Evolutionary conservation across 2,329 filamentous ascomycete genomes (phyloP).

Genomic region (Davidsoniella neocaledoniae): DNA sequence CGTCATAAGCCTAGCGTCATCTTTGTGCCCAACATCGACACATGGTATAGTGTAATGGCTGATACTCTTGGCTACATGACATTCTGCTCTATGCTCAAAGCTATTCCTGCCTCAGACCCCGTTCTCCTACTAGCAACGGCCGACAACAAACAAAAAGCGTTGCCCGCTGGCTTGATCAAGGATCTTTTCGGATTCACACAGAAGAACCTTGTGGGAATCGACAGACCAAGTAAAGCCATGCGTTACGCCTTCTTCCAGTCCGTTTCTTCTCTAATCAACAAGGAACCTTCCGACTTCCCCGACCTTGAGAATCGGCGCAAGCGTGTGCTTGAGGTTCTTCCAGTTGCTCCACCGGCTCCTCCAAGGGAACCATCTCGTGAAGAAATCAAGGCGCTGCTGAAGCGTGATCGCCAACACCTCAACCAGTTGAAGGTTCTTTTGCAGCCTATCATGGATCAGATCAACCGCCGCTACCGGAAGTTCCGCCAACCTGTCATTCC

Average conservation of each 20-base stretch:
- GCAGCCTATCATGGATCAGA: slow-evolving; percentile 93
- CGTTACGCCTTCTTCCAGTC: slow-evolving; percentile 67
- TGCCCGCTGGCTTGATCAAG: slow-evolving; percentile 46
- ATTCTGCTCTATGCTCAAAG: slow-evolving; percentile 66
- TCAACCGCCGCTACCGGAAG: slow-evolving; percentile 76
- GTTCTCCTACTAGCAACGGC: slow-evolving; percentile 76
- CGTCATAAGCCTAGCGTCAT: slow-evolving; percentile 92
- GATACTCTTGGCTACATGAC: slow-evolving; percentile 57
- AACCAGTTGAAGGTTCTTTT: slow-evolving; percentile 79
- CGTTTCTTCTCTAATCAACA: slow-evolving; percentile 60
- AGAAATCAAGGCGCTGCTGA: slow-evolving; percentile 63
- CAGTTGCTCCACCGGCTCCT: slow-evolving; percentile 57
- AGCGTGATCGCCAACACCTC: slow-evolving; percentile 65
- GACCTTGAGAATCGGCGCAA: slow-evolving; percentile 76
- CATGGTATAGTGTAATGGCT: slow-evolving; percentile 57
- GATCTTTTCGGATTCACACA: slow-evolving; percentile 76
- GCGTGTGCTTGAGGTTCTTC: slow-evolving; percentile 60
- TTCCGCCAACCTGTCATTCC: slow-evolving; percentile 71
- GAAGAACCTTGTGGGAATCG: slow-evolving; percentile 57
- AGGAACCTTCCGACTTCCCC: slow-evolving; percentile 70
- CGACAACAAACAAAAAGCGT: slow-evolving; percentile 47
- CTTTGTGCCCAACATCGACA: slow-evolving; percentile 77
- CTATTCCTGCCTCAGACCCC: slow-evolving; percentile 77
- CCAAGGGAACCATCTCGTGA: slow-evolving; percentile 54
- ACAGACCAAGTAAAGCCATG: slow-evolving; percentile 42